These are phyloP conservation scores for Dryas integrifolia DNA, from an alignment of 331 rosid genomes.

Conservation along the genomic window DNA sequence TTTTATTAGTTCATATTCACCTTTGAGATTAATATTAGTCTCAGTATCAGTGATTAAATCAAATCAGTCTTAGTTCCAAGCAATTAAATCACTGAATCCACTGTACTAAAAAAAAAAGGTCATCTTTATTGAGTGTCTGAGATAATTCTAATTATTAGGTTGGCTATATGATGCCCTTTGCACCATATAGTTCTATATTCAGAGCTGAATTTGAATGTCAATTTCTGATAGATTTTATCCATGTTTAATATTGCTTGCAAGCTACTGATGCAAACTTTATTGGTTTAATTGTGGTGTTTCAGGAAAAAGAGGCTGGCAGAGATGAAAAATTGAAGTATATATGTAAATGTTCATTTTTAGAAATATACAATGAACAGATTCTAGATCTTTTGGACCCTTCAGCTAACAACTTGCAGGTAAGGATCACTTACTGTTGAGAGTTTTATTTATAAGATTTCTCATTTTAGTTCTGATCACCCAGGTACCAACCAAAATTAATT, in stretches of 20 bases:
- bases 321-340: constrained; percentile 83
- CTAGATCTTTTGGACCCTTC: constrained; percentile 96
- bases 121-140: not conserved
- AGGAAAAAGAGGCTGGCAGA: constrained; percentile 90
- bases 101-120: not conserved
- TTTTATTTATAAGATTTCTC: not conserved
- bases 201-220: not conserved
- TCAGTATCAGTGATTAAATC: not conserved
- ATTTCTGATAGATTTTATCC: not conserved
- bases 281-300: constrained; percentile 24
- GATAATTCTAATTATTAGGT: not conserved
- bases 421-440: constrained; percentile 18
- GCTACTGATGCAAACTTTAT: constrained; percentile 17
- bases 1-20: not conserved
- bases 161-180: not conserved
- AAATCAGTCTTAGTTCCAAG: not conserved
- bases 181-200: constrained; percentile 1
- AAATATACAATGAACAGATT: constrained; percentile 95
- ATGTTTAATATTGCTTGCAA: not conserved
- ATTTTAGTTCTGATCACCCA: not conserved
- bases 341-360: constrained; percentile 91
- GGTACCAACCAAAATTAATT: not conserved
- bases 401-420: constrained; percentile 84
- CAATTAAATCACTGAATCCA: not conserved
- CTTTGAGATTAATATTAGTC: not conserved